Percentiles rank a stretch among this genome's conserved stretches.
Evolutionary conservation across 2,329 filamentous ascomycete genomes (phyloP).

Genomic region (Lachnum nothofagi): DNA sequence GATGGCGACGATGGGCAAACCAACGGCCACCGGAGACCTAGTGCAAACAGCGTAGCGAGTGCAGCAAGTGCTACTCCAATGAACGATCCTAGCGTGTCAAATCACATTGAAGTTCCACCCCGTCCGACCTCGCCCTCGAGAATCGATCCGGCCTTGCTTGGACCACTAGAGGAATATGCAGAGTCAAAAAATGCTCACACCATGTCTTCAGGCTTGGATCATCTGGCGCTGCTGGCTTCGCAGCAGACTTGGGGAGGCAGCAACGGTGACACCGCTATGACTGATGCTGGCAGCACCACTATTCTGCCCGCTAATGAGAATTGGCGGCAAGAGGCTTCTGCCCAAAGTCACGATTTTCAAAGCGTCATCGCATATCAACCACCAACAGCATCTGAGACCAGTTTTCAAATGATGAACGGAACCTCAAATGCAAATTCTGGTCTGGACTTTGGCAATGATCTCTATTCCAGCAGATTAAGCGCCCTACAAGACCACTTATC

Average conservation of each 20-base stretch:
- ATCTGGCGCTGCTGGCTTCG: conserved; percentile 21
- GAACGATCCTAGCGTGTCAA: neutral
- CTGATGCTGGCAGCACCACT: conserved; percentile 11
- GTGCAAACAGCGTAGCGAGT: conserved; percentile 5
- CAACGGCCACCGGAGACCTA: conserved; percentile 9
- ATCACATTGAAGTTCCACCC: neutral
- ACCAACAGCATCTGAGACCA: conserved; percentile 10
- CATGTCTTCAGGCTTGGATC: conserved; percentile 21
- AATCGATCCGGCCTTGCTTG: conserved; percentile 22
- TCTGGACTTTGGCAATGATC: conserved; percentile 18
- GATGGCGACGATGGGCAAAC: conserved; percentile 17
- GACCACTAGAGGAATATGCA: conserved; percentile 10
- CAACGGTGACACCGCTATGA: conserved; percentile 18
- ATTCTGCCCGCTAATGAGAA: conserved; percentile 12
- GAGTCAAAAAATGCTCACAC: conserved; percentile 14
- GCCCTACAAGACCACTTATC: conserved; percentile 18
- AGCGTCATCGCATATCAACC: conserved; percentile 14
- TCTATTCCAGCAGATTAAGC: conserved; percentile 15
- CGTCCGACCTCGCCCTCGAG: conserved; percentile 17
- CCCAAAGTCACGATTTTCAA: conserved; percentile 12
- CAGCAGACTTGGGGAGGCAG: conserved; percentile 21
- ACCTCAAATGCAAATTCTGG: conserved; percentile 11
- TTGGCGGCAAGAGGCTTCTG: conserved; percentile 16
- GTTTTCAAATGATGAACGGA: conserved; percentile 16
- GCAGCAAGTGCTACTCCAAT: neutral